Base-by-base conservation (phyloP, 441 rosid species). In the Erodium moschatum region DNA sequence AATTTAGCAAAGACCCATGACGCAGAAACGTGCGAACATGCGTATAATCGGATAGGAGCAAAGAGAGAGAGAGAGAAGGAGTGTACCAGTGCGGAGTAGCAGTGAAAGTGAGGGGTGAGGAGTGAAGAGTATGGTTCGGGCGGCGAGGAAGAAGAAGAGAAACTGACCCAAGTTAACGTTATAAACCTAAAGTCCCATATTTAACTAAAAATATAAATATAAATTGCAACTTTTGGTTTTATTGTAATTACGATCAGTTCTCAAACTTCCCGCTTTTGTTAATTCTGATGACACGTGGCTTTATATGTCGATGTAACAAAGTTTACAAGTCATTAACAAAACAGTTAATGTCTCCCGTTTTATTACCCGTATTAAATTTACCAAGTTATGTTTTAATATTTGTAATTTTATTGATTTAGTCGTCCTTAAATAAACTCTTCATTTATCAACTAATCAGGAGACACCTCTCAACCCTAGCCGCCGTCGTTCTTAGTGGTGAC, bases 121-220 rank as follows among this genome's bases (percentile, higher is more conserved):
- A 19, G 29, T 10, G 63, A 58, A 10, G 63, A 21, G 15, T 58
- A 16, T 10, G 63, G 63, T 58, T 58, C 19, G n/a, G 13, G 63
- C 63, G 63, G 63, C 63, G 63, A 58, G 29, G 24, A 46, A 9
- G 63, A 20, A 11, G 63, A 58, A 58, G 63, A 58, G 63, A 52
- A 52, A 58, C 27, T 56, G 63, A 56, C 13, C 19, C 63, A 19
- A 58, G 63, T 58, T 58, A 58, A 58, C 63, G 63, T 58, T 58
- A 58, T 58, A 58, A 58, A 58, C 63, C 63, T 58, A 58, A 58
- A 19, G 21, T 58, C 63, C 19, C 63, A 46, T 46, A 46, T 9
- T 8, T 1, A 8, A 42, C 48, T 20, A 9, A 20, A 46, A 58
- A 58, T 21, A 20, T 18, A 19, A 58, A 9, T 21, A 58, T 19